These are phyloP conservation scores for Rasamsonia emersonii DNA, from an alignment of 2,329 filamentous ascomycete genomes.

Conservation along the genomic window DNA sequence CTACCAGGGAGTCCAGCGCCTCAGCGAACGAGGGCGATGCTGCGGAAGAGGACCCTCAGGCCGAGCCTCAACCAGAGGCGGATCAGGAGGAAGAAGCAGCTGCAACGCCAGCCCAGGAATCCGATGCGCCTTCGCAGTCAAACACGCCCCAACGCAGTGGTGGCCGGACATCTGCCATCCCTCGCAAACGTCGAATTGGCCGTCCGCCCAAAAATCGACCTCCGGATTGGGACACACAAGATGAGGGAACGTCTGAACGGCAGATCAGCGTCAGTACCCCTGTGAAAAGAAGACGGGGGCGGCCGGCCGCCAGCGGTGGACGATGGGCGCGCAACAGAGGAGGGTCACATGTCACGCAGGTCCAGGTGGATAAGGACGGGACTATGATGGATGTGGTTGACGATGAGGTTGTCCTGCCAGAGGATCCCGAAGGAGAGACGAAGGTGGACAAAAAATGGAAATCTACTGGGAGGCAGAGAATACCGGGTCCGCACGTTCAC, in stretches of 20 bases:
- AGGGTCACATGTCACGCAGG: slow-evolving; percentile 67
- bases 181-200: slow-evolving; percentile 66
- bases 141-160: slow-evolving; percentile 45
- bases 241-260: slow-evolving; percentile 40
- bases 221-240: slow-evolving; percentile 62
- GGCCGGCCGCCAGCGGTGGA: slow-evolving; percentile 46
- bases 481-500: slow-evolving; percentile 96
- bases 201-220: slow-evolving; percentile 78
- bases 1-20: slow-evolving; percentile 23
- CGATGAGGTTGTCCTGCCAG: slow-evolving; percentile 83
- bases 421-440: slow-evolving; percentile 78
- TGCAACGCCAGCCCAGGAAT: slow-evolving; percentile 30
- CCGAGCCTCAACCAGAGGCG: slow-evolving; percentile 21
- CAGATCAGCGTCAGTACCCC: slow-evolving; percentile 43
- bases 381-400: slow-evolving; percentile 83
- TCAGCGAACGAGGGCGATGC: slow-evolving; percentile 27
- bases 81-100: slow-evolving; percentile 38
- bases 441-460: slow-evolving; percentile 89
- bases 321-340: slow-evolving; percentile 68
- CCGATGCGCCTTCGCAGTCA: slow-evolving; percentile 36
- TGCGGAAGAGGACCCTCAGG: slow-evolving; percentile 20
- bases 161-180: slow-evolving; percentile 48
- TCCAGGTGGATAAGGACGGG: slow-evolving; percentile 87
- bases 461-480: slow-evolving; percentile 73
- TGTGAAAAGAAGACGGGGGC: slow-evolving; percentile 49